Evolutionary conservation across 108 stramenopile genomes (phyloP).

Genomic region (Fragilaria radians): DNA sequence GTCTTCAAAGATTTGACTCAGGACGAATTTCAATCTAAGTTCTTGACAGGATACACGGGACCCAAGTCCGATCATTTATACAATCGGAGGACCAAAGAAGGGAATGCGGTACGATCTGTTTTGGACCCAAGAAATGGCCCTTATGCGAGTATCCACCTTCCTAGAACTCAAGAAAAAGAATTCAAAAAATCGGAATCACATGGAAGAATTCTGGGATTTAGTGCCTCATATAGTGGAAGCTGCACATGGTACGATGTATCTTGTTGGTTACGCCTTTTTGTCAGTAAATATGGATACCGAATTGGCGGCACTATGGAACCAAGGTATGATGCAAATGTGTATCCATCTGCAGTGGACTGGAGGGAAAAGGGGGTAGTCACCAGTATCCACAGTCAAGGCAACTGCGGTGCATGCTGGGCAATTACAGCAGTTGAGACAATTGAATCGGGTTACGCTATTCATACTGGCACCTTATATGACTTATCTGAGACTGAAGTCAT

Average conservation of each 20-base stretch:
- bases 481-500: conserved; percentile 73
- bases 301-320: conserved; percentile 68
- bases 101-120: not conserved
- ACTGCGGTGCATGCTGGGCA: conserved; percentile 91
- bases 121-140: not conserved
- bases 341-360: conserved; percentile 70
- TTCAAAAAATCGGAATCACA: not conserved
- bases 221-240: not conserved
- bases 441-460: conserved; percentile 72
- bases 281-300: conserved; percentile 36
- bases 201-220: not conserved
- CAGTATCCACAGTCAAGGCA: conserved; percentile 54
- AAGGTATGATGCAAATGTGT: conserved; percentile 36
- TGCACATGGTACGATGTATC: conserved; percentile 46
- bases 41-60: conserved; percentile 69
- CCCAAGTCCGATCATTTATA: conserved; percentile 35
- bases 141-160: conserved; percentile 12
- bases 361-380: conserved; percentile 71
- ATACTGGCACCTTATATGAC: conserved; percentile 53
- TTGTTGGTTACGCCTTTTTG: conserved; percentile 55
- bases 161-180: conserved; percentile 19
- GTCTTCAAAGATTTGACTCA: conserved; percentile 67
- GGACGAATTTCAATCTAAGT: conserved; percentile 66
- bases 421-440: conserved; percentile 82
- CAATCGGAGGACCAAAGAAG: not conserved